These are phyloP conservation scores for Chamaenerion angustifolium DNA, from an alignment of 345 rosid species.

Conservation along the genomic window DNA sequence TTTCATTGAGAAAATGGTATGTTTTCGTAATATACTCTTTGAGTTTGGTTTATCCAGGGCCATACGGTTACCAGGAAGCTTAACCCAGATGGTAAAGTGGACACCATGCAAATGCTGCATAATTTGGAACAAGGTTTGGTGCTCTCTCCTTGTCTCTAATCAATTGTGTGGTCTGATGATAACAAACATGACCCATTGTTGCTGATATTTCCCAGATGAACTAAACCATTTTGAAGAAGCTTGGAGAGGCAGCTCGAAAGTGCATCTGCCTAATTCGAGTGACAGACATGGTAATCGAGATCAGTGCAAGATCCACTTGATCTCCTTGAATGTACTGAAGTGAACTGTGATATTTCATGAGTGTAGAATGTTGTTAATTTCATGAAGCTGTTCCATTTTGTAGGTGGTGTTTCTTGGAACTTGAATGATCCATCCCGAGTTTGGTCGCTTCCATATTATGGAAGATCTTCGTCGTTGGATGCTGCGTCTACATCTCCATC, in stretches of 20 bases:
- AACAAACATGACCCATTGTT: neutral
- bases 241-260: constrained; percentile 30
- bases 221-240: constrained; percentile 45
- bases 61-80: constrained; percentile 71
- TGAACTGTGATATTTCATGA: too few species aligned
- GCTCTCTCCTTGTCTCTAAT: neutral
- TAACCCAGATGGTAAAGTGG: constrained; percentile 61
- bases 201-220: constrained; percentile 29
- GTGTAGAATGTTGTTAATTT: too few species aligned
- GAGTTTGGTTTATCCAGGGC: constrained; percentile 28
- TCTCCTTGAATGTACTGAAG: too few species aligned
- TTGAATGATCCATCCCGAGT: too few species aligned
- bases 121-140: constrained; percentile 57
- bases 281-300: too few species aligned
- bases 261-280: too few species aligned
- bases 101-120: constrained; percentile 56
- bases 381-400: too few species aligned
- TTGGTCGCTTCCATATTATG: constrained; percentile 10
- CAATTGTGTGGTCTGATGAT: neutral
- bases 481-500: constrained; percentile 6
- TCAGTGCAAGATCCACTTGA: too few species aligned
- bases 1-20: too few species aligned
- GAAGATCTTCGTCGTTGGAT: constrained; percentile 6
- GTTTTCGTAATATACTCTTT: too few species aligned
- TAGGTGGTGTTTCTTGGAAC: too few species aligned